These are phyloP conservation scores for Mytilinidion resinicola DNA, from an alignment of 495 filamentous ascomycete species.

Conservation along the genomic window DNA sequence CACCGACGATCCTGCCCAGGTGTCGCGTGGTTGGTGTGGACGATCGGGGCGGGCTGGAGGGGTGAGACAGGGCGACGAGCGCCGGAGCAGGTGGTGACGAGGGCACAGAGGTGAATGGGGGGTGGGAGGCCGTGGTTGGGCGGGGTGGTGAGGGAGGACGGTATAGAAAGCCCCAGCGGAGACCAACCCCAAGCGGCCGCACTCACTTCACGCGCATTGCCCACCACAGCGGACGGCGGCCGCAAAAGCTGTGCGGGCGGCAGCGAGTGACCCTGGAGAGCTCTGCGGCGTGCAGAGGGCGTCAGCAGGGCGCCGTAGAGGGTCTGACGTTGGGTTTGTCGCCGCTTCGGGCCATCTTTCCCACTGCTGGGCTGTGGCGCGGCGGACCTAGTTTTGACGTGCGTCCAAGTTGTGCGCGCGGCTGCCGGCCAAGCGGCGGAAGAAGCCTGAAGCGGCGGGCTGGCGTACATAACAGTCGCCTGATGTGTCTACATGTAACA, in stretches of 20 bases:
- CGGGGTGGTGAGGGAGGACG: too few relatives aligned
- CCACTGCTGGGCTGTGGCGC: conserved; percentile 6
- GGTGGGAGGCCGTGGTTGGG: too few relatives aligned
- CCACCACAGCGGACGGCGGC: neutral
- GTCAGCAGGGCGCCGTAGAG: conserved; percentile 13
- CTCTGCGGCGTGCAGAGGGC: neutral
- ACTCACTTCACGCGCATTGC: too few relatives aligned
- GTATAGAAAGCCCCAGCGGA: too few relatives aligned
- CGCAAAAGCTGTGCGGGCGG: conserved; percentile 2
- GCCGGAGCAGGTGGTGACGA: conserved; percentile 24
- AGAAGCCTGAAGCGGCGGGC: conserved; percentile 1
- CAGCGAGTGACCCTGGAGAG: neutral
- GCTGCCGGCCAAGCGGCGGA: conserved; percentile 5
- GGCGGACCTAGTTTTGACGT: conserved; percentile 21
- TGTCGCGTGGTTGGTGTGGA: conserved; percentile 21
- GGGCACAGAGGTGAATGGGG: conserved; percentile 18
- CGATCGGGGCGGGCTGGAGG: conserved; percentile 18
- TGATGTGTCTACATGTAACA: conserved; percentile 10
- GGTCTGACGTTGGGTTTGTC: conserved; percentile 12
- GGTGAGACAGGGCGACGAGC: neutral
- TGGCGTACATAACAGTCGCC: conserved; percentile 7
- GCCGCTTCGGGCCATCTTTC: conserved; percentile 10
- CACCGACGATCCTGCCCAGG: conserved; percentile 22
- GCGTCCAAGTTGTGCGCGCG: conserved; percentile 9
- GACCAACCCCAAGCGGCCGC: too few relatives aligned